A percentile compares a stretch with the other conserved stretches of the same genome.
Conservation (phyloP, 164 flowering plant genomes). For the Vitis labrusca region DNA sequence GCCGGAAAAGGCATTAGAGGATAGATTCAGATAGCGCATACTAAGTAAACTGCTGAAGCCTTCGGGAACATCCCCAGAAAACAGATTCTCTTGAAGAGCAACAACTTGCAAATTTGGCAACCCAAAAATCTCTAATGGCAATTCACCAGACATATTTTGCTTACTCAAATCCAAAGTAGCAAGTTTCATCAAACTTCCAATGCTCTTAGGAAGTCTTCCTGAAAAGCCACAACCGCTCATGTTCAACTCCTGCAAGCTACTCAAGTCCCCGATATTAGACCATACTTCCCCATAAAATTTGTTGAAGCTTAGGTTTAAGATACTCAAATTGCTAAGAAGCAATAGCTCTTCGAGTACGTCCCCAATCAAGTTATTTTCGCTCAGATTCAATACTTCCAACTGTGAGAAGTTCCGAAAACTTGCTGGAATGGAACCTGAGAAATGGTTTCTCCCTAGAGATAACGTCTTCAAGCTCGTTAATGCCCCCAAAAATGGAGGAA, state of each 20-base stretch:
- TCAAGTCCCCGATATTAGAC: slow-evolving; percentile 36
- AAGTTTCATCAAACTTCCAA: slow-evolving; percentile 52
- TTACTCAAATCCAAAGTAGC: slow-evolving; percentile 60
- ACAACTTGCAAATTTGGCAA: slow-evolving; percentile 62
- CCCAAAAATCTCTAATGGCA: slow-evolving; percentile 67
- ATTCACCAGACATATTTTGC: slow-evolving; percentile 57
- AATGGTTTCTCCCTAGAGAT: slow-evolving; percentile 55
- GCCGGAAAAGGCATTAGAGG: slow-evolving; percentile 56
- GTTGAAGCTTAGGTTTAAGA: slow-evolving; percentile 53
- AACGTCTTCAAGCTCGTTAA: slow-evolving; percentile 39
- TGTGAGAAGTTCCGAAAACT: slow-evolving; percentile 32
- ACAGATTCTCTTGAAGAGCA: slow-evolving; percentile 50
- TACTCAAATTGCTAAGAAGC: slow-evolving; percentile 45
- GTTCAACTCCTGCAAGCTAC: slow-evolving; percentile 43
- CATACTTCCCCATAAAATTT: slow-evolving; percentile 46
- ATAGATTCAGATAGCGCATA: slow-evolving; percentile 48
- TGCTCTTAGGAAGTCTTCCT: slow-evolving; percentile 51
- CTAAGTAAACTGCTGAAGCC: slow-evolving; percentile 68
- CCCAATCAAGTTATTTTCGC: slow-evolving; percentile 52
- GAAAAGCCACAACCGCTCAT: slow-evolving; percentile 59
- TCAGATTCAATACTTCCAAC: slow-evolving; percentile 48
- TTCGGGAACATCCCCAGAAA: slow-evolving; percentile 63
- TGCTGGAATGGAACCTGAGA: slow-evolving; percentile 49
- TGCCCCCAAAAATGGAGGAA: slow-evolving; percentile 44
- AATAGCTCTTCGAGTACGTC: slow-evolving; percentile 45